Evolutionary conservation across 108 stramenopile genomes (phyloP).

Genomic region (Pseudonitzschia delicatissima): DNA sequence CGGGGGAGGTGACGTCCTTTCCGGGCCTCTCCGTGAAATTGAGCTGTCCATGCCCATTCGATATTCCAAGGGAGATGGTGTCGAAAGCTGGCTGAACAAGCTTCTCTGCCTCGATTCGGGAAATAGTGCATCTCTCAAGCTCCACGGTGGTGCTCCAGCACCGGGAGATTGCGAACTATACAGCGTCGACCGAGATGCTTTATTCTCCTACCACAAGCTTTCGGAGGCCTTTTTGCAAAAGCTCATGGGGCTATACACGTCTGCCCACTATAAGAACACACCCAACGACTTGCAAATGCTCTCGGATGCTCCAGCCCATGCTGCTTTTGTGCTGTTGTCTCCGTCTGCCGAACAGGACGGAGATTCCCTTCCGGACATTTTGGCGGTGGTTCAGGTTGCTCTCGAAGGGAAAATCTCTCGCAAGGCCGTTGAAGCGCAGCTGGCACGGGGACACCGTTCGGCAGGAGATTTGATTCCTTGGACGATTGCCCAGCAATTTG

Average conservation of each 20-base stretch:
- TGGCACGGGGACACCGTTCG: constrained; percentile 91
- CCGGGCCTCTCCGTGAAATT: constrained; percentile 78
- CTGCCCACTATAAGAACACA: constrained; percentile 99
- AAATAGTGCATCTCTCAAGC: constrained; percentile 39
- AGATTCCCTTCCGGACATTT: constrained; percentile 75
- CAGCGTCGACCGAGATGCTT: constrained; percentile 96
- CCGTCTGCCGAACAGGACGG: constrained; percentile 86
- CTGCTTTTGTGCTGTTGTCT: constrained; percentile 94
- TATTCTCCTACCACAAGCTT: constrained; percentile 97
- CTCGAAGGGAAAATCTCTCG: constrained; percentile 94
- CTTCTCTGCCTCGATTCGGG: constrained; percentile 93
- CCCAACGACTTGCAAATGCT: constrained; percentile 99
- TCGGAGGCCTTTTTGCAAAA: constrained; percentile 98
- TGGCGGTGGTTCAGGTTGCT: constrained; percentile 89
- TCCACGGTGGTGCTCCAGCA: constrained; percentile 87
- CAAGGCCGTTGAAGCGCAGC: constrained; percentile 89
- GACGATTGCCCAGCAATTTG: constrained; percentile 99
- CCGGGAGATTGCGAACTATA: constrained; percentile 95
- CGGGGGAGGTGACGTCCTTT: constrained; percentile 19
- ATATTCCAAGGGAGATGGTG: constrained; percentile 88
- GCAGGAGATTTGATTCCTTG: constrained; percentile 99
- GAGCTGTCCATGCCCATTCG: constrained; percentile 94
- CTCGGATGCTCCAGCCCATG: constrained; percentile 97
- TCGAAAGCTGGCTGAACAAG: constrained; percentile 95
- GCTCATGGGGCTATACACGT: constrained; percentile 95